These are phyloP conservation scores for Komagataella ulmi DNA, from an alignment of 805 yeast genomes.

Conservation along the genomic window DNA sequence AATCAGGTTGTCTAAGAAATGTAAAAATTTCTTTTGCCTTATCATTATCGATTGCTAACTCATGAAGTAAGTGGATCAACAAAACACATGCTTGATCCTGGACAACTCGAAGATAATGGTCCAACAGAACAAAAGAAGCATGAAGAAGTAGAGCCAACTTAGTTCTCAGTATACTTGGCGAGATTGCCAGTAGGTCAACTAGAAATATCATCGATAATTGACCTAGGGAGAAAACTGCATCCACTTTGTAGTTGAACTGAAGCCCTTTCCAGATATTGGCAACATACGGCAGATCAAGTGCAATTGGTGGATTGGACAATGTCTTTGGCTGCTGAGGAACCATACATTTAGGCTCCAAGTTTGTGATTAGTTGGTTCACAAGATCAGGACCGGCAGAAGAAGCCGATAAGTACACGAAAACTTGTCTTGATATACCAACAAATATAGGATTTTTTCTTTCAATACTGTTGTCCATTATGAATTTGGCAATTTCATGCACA, in stretches of 20 bases:
- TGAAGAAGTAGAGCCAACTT: constrained; percentile 68
- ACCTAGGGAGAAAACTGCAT: constrained; percentile 73
- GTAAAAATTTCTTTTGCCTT: constrained; percentile 45
- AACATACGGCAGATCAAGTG: constrained; percentile 49
- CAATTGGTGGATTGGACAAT: constrained; percentile 24
- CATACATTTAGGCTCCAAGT: constrained; percentile 78
- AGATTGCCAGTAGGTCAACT: constrained; percentile 64
- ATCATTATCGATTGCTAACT: constrained; percentile 40
- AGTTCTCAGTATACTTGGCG: constrained; percentile 45
- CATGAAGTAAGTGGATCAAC: constrained; percentile 59
- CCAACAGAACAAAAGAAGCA: constrained; percentile 66
- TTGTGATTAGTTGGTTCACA: constrained; percentile 51
- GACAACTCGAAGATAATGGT: constrained; percentile 74
- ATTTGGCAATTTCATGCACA: constrained; percentile 59
- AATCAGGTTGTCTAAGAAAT: constrained; percentile 38
- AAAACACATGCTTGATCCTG: constrained; percentile 76
- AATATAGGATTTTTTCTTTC: constrained; percentile 58
- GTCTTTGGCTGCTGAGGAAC: constrained; percentile 19
- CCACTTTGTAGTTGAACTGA: constrained; percentile 34
- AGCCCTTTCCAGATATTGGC: constrained; percentile 53
- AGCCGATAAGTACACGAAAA: constrained; percentile 63
- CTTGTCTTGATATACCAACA: constrained; percentile 70
- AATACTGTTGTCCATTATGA: constrained; percentile 52
- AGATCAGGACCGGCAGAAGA: constrained; percentile 33
- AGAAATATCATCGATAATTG: constrained; percentile 78